phyloP scores from a whole-genome alignment of 257 asterid genomes.

The Mitragyna speciosa region DNA sequence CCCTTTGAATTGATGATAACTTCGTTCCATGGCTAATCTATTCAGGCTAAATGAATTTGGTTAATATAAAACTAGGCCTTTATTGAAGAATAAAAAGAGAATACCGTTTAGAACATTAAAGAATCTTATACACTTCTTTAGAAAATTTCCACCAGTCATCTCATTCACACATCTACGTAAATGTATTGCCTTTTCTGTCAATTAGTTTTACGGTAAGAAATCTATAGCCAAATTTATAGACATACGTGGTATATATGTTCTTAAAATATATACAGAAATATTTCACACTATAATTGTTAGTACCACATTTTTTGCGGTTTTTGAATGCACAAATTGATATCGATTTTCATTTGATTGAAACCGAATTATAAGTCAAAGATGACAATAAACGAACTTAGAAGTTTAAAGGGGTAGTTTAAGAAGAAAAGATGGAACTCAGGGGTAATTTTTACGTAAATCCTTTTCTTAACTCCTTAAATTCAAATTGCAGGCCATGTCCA shows the following conservation, averaged over 20 bases:
- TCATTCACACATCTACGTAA: not conserved
- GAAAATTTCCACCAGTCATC: not conserved
- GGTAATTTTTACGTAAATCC: not conserved
- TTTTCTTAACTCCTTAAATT: not conserved
- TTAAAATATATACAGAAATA: not conserved
- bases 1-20: not conserved
- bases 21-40: not conserved
- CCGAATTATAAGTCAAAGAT: not conserved
- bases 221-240: too few species aligned
- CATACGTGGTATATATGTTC: too few species aligned
- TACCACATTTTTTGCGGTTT: not conserved
- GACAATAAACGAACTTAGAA: not conserved
- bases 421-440: not conserved
- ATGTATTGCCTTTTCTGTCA: not conserved
- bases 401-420: not conserved
- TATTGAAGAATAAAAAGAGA: too few species aligned
- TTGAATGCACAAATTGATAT: not conserved
- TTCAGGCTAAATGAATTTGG: too few species aligned
- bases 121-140: too few species aligned
- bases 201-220: too few species aligned
- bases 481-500: constrained; percentile 4
- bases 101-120: too few species aligned
- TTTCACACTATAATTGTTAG: not conserved
- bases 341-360: not conserved
- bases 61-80: not conserved